Base-by-base conservation (phyloP, 345 rosid species). In the Viola odorata region DNA sequence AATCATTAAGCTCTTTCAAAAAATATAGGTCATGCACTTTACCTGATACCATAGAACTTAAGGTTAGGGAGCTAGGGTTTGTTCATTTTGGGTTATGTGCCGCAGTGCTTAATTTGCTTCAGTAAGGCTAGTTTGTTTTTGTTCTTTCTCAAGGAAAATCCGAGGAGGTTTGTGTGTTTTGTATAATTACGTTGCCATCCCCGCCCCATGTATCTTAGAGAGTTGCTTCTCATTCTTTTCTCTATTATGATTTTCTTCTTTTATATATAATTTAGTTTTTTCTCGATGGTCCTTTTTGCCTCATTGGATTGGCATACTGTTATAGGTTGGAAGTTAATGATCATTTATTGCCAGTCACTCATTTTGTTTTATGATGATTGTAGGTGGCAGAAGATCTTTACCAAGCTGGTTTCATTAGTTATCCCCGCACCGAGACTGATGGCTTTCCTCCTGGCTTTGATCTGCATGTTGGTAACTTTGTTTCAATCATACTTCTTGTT, bases 381-480 rank as follows among this genome's bases (percentile, higher is more conserved):
- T 73, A 90, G 99, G 99, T 90, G 75, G 97, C 99, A 36, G 99
- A 94, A 79, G 97, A 90, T 59, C 82, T 94, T 57, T 94, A 94
- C 69, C 96, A 90, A 81, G 77, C 99, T 72, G 97, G 99, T 74
- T 86, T 85, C 76, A 88, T 90, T 57, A 90, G 99, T 80, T 94
- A 94, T 83, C 99, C 99, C 62, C 97, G 99, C 67, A 94, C 99
- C 37, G 99, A 94, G 82, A 94, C 96, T 12, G 96, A 94, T 69
- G 14, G 75, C 76, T 94, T 94, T 76, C 90, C 97, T 55, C 72
- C 79, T 65, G 77, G 94, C 81, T 89, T 97, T 65, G 86, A 94
- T 77, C 78, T 94, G 81, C 95, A 81, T 71, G 97, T 94, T 61
- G 78, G 98, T 83, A 77, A 70, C 76, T 68, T 69, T 68, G 50